Base-by-base conservation (phyloP, 805 yeast genomes). In the Yarrowia porcina region DNA sequence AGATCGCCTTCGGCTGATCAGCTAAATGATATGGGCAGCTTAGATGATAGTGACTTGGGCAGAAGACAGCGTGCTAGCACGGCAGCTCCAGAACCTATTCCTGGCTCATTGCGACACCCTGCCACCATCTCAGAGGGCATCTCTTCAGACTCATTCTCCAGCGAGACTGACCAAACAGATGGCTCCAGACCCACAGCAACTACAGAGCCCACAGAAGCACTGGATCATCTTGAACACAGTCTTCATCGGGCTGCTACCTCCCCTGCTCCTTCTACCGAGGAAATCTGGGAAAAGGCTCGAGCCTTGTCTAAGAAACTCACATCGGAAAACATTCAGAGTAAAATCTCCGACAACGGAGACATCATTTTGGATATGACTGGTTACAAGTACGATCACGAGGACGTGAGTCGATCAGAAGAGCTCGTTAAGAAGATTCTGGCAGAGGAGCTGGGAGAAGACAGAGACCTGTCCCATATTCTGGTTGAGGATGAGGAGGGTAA, bases 311-410 rank as follows among this genome's bases (percentile, higher is more conserved):
- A 83, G 67, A 85, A 81, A 70, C 78, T 90, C 41, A 84, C 83
- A 17, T 61, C 67, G 17, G 80, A 82, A 66, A 89, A 91, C 70
- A 91, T 94, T 32, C 97, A 97, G 0, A 86, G 96, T 28, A 89
- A 86, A 67, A 82, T 92, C 36, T 96, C 89, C 66, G 86, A 87
- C 65, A 89, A 90, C 69, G 99, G 99, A 12, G 97, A 91, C 71
- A 80, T 94, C 68, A 82, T 91, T 42, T 76, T 94, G 47, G 99
- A 94, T 75, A 90, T 93, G 86, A 96, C 91, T 69, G 99, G 99
- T 17, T 94, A 94, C 75, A 93, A 92, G 74, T 88, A 96, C 33
- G 90, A 87, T 69, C 88, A 86, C 59, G 84, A 86, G 67, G 90
- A 87, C 72, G 83, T 88, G 41, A 85, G 86, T 57, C 85, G 84